Evolutionary conservation across 148 eudicot species (phyloP).

Genomic region (Hydrangea macrophylla): DNA sequence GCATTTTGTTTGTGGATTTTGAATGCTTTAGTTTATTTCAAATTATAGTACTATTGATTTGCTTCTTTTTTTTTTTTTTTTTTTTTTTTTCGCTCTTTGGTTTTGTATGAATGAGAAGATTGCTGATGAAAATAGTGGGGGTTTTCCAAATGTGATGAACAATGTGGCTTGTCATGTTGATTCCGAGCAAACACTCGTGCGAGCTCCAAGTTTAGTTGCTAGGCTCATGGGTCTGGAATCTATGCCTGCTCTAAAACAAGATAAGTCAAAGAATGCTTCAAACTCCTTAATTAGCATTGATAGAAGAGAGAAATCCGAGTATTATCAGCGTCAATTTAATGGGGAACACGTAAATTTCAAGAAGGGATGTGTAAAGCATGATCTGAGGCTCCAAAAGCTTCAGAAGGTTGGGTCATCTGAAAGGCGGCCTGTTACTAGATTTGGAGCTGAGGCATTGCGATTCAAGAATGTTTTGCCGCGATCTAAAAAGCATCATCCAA

Average conservation of each 20-base stretch:
- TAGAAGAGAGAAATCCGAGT: conserved; percentile 17
- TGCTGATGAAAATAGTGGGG: conserved; percentile 73
- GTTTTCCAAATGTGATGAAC: conserved; percentile 54
- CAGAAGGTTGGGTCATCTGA: conserved; percentile 69
- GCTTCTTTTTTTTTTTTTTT: no score
- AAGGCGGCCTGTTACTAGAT: conserved; percentile 57
- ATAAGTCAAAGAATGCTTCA: conserved; percentile 28
- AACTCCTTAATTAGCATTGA: conserved; percentile 16
- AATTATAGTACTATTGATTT: no score
- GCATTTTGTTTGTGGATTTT: conserved; percentile 4
- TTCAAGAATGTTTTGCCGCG: conserved; percentile 66
- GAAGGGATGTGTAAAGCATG: conserved; percentile 41
- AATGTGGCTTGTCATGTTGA: conserved; percentile 27
- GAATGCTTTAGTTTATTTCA: background rate
- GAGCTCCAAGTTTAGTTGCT: conserved; percentile 80
- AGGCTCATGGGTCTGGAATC: conserved; percentile 95
- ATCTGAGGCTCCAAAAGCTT: conserved; percentile 73
- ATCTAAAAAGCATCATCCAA: conserved; percentile 64
- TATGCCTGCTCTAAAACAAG: conserved; percentile 48
- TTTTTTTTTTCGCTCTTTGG: background rate
- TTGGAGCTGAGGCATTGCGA: conserved; percentile 61
- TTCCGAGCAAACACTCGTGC: conserved; percentile 39
- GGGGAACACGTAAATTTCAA: conserved; percentile 31
- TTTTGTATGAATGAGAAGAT: conserved; percentile 46
- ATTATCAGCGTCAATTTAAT: conserved; percentile 12